A percentile compares a stretch with the other conserved stretches of the same genome.
These are phyloP conservation scores for Fagopyrum homotropicum DNA, from an alignment of 148 eudicot species.

Conservation along the genomic window DNA sequence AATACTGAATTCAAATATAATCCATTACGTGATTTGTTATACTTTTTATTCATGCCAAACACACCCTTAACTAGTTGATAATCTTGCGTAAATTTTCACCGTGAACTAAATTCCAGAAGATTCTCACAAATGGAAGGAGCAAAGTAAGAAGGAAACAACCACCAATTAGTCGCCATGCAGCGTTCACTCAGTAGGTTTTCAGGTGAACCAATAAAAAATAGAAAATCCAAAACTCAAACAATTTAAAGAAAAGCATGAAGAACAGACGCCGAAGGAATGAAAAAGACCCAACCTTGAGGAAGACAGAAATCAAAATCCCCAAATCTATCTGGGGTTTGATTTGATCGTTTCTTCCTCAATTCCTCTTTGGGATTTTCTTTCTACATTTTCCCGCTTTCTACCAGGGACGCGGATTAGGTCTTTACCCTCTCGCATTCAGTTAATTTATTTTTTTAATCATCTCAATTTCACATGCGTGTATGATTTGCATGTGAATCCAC, in stretches of 20 bases:
- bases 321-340: neutral
- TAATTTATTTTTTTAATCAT: neutral
- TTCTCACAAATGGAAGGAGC: too few species aligned
- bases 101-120: too few species aligned
- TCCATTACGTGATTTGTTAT: too few species aligned
- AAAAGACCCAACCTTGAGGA: neutral
- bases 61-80: too few species aligned
- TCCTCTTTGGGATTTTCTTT: neutral
- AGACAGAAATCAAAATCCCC: constrained; percentile 6
- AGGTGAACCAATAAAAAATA: neutral
- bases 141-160: too few species aligned
- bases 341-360: neutral
- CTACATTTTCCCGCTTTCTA: neutral
- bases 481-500: neutral
- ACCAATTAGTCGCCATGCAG: neutral
- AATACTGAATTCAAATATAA: too few species aligned
- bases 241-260: neutral
- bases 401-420: neutral
- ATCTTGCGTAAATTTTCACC: too few species aligned
- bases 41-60: too few species aligned
- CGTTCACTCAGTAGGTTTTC: neutral
- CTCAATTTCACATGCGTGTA: neutral
- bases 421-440: neutral
- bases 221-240: neutral
- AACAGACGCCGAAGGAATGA: neutral